phyloP scores from a whole-genome alignment of 2,329 filamentous ascomycete genomes.

The Neofusicoccum kwambonambiense region DNA sequence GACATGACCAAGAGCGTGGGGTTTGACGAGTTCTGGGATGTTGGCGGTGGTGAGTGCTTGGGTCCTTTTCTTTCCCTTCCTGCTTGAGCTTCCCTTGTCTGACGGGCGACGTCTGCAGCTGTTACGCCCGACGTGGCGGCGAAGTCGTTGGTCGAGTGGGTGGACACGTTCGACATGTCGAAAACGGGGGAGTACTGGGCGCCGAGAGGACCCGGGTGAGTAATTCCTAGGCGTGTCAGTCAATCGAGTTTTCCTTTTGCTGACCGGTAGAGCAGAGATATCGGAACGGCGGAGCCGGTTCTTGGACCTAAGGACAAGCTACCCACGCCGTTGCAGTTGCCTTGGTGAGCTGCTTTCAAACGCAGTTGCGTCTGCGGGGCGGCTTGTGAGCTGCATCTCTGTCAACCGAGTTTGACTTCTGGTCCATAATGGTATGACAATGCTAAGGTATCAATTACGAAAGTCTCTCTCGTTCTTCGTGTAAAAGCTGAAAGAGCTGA shows the following conservation, averaged over 20 bases:
- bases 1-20: conserved; percentile 72
- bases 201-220: conserved; percentile 64
- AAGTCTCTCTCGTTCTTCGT: no score
- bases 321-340: conserved; percentile 63
- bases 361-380: no score
- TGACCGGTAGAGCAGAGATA: conserved; percentile 52
- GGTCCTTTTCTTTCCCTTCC: conserved; percentile 39
- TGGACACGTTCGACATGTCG: conserved; percentile 59
- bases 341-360: conserved; percentile 51
- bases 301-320: conserved; percentile 58
- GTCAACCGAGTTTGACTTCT: no score
- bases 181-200: conserved; percentile 73
- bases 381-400: no score
- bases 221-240: conserved; percentile 19
- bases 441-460: neutral
- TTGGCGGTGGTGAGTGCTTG: conserved; percentile 47
- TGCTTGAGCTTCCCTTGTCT: neutral
- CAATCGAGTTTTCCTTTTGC: conserved; percentile 17
- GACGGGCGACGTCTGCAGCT: conserved; percentile 38
- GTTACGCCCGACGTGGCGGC: conserved; percentile 69
- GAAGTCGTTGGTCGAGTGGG: conserved; percentile 60
- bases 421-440: no score
- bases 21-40: conserved; percentile 73
- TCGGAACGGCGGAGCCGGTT: conserved; percentile 65
- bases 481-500: no score